A percentile compares a stretch with the other conserved stretches of the same genome.
Evolutionary conservation across 345 rosid species (phyloP).

Genomic region (Erysimum cheiranthoides): DNA sequence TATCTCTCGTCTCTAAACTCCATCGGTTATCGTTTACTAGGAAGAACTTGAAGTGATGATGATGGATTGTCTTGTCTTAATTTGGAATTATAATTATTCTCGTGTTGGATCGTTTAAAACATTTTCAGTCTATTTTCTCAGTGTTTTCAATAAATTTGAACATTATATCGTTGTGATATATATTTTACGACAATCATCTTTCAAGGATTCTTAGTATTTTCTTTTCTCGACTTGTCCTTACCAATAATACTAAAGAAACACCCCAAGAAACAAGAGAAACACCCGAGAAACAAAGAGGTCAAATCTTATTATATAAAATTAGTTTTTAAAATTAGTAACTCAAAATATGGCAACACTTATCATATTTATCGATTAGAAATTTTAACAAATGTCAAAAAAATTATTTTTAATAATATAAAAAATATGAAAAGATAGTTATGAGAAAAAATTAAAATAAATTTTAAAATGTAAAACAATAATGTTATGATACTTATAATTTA

Average conservation of each 20-base stretch:
- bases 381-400: too few relatives aligned
- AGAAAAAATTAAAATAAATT: too few relatives aligned
- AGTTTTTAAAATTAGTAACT: too few relatives aligned
- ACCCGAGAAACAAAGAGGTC: neutral
- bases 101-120: slow-evolving; percentile 7
- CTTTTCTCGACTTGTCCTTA: neutral
- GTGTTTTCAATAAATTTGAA: slow-evolving; percentile 27
- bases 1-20: slow-evolving; percentile 75
- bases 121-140: neutral
- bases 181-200: neutral
- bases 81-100: slow-evolving; percentile 6
- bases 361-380: too few relatives aligned
- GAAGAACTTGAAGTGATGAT: slow-evolving; percentile 16
- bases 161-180: slow-evolving; percentile 27
- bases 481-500: too few relatives aligned
- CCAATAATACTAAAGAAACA: neutral
- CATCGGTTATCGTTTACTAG: neutral
- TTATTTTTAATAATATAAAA: too few relatives aligned
- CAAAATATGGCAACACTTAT: too few relatives aligned
- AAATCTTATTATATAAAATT: too few relatives aligned
- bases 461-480: too few relatives aligned
- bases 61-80: neutral
- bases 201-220: slow-evolving; percentile 2
- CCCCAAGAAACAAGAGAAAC: too few relatives aligned
- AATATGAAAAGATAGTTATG: too few relatives aligned